Conservation (phyloP, 768 basidiomycete genomes). For the Imleria badia region DNA sequence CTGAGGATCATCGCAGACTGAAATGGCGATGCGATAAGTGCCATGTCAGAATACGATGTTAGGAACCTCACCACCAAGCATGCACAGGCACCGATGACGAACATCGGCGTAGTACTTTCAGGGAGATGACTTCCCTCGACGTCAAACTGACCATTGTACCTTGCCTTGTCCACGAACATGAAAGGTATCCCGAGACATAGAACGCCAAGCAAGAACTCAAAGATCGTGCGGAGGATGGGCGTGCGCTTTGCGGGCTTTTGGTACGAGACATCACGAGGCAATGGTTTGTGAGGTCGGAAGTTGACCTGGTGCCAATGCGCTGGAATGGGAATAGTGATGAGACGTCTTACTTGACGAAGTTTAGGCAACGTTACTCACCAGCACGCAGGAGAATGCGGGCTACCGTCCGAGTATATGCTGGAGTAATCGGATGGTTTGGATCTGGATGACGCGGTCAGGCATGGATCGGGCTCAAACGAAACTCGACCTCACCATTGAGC, state of each 20-base stretch:
- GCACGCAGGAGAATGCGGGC: slow-evolving; percentile 68
- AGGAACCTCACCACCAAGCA: slow-evolving; percentile 56
- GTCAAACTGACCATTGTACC: slow-evolving; percentile 49
- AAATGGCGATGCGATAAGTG: slow-evolving; percentile 1
- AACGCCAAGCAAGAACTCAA: slow-evolving; percentile 60
- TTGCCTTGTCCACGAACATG: slow-evolving; percentile 59
- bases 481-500: slow-evolving; percentile 36
- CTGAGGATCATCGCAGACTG: slow-evolving; percentile 82
- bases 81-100: slow-evolving; percentile 64
- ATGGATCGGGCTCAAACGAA: not conserved
- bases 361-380: slow-evolving; percentile 42
- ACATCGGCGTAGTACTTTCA: slow-evolving; percentile 51
- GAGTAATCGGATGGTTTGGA: slow-evolving; percentile 20
- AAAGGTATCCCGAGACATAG: slow-evolving; percentile 81
- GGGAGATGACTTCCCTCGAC: slow-evolving; percentile 53
- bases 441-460: slow-evolving; percentile 12
- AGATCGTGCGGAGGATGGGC: slow-evolving; percentile 46
- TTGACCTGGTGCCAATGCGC: slow-evolving; percentile 70
- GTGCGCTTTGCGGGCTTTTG: slow-evolving; percentile 27
- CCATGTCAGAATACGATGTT: not conserved
- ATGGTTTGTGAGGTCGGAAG: slow-evolving; percentile 67
- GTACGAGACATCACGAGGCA: slow-evolving; percentile 52
- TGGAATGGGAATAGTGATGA: slow-evolving; percentile 10
- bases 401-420: slow-evolving; percentile 62
- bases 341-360: not conserved